phyloP scores from a whole-genome alignment of 192 early-diverging fungal species.

The Rhizoclosmatium globosum region DNA sequence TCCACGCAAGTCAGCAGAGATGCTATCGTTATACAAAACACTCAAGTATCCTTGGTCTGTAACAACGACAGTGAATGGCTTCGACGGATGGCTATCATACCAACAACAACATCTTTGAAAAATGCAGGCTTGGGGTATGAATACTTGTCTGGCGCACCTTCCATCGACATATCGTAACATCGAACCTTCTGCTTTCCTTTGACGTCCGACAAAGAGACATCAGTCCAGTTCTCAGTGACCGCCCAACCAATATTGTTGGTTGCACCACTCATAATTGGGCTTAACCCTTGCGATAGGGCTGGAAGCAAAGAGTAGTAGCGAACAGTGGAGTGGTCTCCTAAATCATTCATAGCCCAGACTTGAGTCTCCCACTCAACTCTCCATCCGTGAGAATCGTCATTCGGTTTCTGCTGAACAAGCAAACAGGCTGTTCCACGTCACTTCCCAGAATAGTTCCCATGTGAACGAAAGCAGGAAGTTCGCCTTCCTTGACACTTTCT shows the following conservation, averaged over 20 bases:
- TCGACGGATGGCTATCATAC: conserved; percentile 26
- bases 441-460: conserved; percentile 37
- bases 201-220: conserved; percentile 33
- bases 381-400: conserved; percentile 38
- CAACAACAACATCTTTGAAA: conserved; percentile 35
- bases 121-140: conserved; percentile 1
- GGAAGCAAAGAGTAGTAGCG: conserved; percentile 33
- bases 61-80: conserved; percentile 37
- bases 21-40: conserved; percentile 34
- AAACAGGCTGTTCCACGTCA: conserved; percentile 34
- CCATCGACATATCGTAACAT: conserved; percentile 24
- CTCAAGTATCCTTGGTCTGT: conserved; percentile 35
- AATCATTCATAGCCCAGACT: conserved; percentile 39
- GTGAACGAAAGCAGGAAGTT: conserved; percentile 9
- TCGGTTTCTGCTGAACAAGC: conserved; percentile 33
- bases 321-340: conserved; percentile 43
- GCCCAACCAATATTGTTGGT: conserved; percentile 26
- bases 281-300: conserved; percentile 26
- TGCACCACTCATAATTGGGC: conserved; percentile 22
- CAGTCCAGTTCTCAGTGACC: conserved; percentile 31
- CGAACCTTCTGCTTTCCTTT: conserved; percentile 28
- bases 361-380: conserved; percentile 3
- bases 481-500: background rate
- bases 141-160: conserved; percentile 2
- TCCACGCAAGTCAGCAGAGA: conserved; percentile 4